Base-by-base conservation (phyloP, 352 stramenopile species). In the Phytophthora colocasiae region DNA sequence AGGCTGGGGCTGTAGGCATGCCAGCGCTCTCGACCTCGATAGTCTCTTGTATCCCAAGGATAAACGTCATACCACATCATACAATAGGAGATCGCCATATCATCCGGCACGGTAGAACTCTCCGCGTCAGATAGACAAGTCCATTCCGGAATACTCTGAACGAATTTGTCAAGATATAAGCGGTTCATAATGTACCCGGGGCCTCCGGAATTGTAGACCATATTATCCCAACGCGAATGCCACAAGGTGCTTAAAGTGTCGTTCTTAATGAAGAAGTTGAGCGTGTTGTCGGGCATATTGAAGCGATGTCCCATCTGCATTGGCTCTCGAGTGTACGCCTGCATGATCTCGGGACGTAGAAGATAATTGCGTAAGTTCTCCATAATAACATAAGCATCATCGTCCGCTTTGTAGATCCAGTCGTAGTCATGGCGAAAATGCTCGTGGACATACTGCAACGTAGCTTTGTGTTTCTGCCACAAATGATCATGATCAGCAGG, bases 351-450 rank as follows among this genome's bases (percentile, higher is more conserved):
- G 0, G 82, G 85, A 15, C 81, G 75, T 10, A 62, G 57, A 2
- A 93, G 54, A 57, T 90, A 93, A 44, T 58, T 53, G 6, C 75
- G 75, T 41, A 93, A 67, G 59, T 93, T 93, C 49, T 93, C 85
- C 17, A 92, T 39, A 12, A 93, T 73, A 31, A 87, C 78, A 66
- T 89, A 93, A 6, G 85, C 84, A 45, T 93, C 85, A 57, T 93
- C 85, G 59, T 93, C 85, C 3, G 79, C 76, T 63, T 93, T 93
- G 74, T 92, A 93, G 63, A 93, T 91, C 85, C 85, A 93, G 70
- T 93, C 85, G 53, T 81, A 93, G 43, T 86, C 83, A 53, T 92
- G 73, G 2, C 83, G 85, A 40, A 87, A 92, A 52, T 77, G 58
- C 24, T 80, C 52, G 61, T 91, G 77, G 14, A 91, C 55, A 65